Base-by-base conservation (phyloP, 306 rosid genomes). In the Cicer cuneatum region DNA sequence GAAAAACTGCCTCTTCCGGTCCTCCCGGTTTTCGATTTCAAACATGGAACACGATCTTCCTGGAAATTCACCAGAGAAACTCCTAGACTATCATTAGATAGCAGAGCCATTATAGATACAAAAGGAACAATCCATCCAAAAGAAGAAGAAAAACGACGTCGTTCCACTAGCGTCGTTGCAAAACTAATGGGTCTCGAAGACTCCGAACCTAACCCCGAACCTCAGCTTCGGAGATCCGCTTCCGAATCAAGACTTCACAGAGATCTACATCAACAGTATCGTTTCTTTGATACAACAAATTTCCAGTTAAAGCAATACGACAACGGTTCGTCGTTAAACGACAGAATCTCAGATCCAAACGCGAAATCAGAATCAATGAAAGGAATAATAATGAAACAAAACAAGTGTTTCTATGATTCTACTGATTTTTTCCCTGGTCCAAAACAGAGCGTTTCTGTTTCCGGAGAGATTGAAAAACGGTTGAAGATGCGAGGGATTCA, bases 51-150 rank as follows among this genome's bases (percentile, higher is more conserved):
- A 0, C 81, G 83, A 77, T 71, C 94, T 5, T 63, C 93, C 2
- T 93, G 97, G 97, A 94, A 92, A 83, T 88, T 94, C 69, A 33
- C 93, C 1, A 81, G 87, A 83, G 98, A 94, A 43, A 92, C 97
- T 52, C 99, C 99, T 2, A 83, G 99, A 13, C 90, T 94, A 5
- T 94, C 99, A 0, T 74, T 94, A 3, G 99, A 94, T 63, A 94
- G 99, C 85, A 87, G 99, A 78, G 93, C 95, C 18, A 78, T 87
- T 1, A 84, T 84, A n/a, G 98, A 93, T 49, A 87, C 92, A 1
- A 89, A 91, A 42, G 97, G 97, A 54, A 78, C 85, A 16, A 76
- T 90, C 1, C 85, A 89, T 19, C 85, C 89, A 9, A 91, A 87
- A 84, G 87, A 89, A 4, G 63, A 56, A 2, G 97, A 91, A 15